Percentiles rank a stretch among this genome's conserved stretches.
Evolutionary conservation across 352 stramenopile species (phyloP).

Genomic region (Phytophthora pistaciae): DNA sequence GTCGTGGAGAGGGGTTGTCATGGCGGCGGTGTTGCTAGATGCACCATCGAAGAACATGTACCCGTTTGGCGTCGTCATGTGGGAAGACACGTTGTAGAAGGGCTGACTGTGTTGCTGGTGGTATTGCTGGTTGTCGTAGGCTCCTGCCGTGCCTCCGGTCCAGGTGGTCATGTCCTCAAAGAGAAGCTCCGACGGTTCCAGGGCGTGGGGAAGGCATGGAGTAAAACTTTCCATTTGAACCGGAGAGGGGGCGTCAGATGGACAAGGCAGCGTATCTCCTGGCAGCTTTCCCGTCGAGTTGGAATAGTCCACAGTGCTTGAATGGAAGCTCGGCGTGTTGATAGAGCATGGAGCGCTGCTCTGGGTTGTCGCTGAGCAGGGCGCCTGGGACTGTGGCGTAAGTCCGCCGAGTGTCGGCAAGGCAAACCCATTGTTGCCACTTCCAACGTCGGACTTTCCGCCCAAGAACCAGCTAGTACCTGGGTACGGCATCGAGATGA

Average conservation of each 20-base stretch:
- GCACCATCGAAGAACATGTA: slow-evolving; percentile 28
- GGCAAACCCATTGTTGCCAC: slow-evolving; percentile 27
- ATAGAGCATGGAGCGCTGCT: slow-evolving; percentile 18
- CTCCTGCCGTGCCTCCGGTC: slow-evolving; percentile 17
- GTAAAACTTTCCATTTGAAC: slow-evolving; percentile 56
- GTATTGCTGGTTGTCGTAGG: slow-evolving; percentile 34
- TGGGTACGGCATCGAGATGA: slow-evolving; percentile 43
- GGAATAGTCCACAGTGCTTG: slow-evolving; percentile 12
- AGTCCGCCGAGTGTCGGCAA: slow-evolving; percentile 31
- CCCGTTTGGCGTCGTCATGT: slow-evolving; percentile 4
- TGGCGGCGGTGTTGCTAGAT: neutral
- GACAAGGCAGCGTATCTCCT: slow-evolving; percentile 16
- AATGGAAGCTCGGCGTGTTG: slow-evolving; percentile 29
- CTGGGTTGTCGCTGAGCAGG: slow-evolving; percentile 13
- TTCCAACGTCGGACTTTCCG: slow-evolving; percentile 16
- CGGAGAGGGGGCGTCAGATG: slow-evolving; percentile 31
- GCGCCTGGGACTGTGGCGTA: slow-evolving; percentile 23
- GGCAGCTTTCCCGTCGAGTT: slow-evolving; percentile 22
- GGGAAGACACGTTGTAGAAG: slow-evolving; percentile 30
- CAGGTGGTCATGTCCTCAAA: slow-evolving; percentile 49
- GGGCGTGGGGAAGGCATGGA: slow-evolving; percentile 38
- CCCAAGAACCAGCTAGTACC: slow-evolving; percentile 44
- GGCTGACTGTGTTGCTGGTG: slow-evolving; percentile 30
- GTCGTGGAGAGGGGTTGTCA: slow-evolving; percentile 17
- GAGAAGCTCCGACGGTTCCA: slow-evolving; percentile 48